A percentile compares a stretch with the other conserved stretches of the same genome.
phyloP scores from a whole-genome alignment of 805 yeast genomes.

The Torulaspora franciscae region DNA sequence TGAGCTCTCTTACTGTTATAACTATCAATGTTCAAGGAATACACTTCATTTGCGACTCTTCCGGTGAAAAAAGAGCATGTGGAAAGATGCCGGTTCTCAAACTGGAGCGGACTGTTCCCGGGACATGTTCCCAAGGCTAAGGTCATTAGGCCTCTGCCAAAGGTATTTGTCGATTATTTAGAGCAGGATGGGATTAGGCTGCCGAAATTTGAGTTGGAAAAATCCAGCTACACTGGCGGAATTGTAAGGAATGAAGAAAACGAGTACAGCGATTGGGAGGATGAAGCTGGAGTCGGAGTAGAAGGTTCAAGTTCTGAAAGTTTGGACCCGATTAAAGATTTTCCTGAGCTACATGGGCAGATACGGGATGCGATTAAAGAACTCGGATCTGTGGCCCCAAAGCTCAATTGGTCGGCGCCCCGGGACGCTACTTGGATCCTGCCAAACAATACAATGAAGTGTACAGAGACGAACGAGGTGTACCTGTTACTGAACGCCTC shows the following conservation, averaged over 20 bases:
- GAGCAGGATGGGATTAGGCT: constrained; percentile 63
- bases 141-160: constrained; percentile 55
- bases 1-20: background rate
- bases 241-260: constrained; percentile 46
- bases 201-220: constrained; percentile 42
- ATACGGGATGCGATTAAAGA: constrained; percentile 45
- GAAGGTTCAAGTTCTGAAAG: constrained; percentile 15
- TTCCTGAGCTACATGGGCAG: constrained; percentile 55
- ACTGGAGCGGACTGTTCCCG: constrained; percentile 55
- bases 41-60: constrained; percentile 22
- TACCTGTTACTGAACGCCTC: constrained; percentile 81
- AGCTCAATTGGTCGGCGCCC: constrained; percentile 96
- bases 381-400: constrained; percentile 70
- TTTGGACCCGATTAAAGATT: constrained; percentile 45
- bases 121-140: constrained; percentile 46
- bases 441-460: constrained; percentile 68
- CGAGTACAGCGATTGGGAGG: constrained; percentile 75
- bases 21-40: constrained; percentile 12
- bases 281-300: constrained; percentile 37
- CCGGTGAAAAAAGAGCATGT: constrained; percentile 41
- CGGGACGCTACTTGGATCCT: constrained; percentile 91
- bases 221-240: constrained; percentile 34
- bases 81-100: constrained; percentile 49
- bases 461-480: constrained; percentile 66
- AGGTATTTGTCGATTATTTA: constrained; percentile 53